These are phyloP conservation scores for Hypomyces perniciosus DNA, from an alignment of 2,329 filamentous ascomycete genomes.

Conservation along the genomic window DNA sequence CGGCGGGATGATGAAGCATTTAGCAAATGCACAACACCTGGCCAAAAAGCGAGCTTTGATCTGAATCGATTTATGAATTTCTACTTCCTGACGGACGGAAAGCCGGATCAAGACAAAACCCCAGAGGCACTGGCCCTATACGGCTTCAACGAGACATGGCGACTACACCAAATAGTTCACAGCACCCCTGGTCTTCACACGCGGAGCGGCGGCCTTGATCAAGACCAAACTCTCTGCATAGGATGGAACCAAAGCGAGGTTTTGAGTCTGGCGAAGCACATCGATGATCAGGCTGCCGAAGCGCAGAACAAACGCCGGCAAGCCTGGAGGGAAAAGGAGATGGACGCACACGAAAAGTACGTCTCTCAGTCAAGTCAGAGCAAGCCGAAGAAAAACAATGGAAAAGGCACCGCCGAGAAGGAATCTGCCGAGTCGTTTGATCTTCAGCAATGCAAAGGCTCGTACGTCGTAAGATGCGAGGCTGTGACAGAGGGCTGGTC, in stretches of 20 bases:
- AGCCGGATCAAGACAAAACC: neutral
- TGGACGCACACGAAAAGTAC: neutral
- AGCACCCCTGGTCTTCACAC: neutral
- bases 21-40: neutral
- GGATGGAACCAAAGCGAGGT: neutral
- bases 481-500: neutral
- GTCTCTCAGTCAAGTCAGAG: neutral
- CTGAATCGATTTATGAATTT: neutral
- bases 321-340: neutral
- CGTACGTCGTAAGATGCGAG: neutral
- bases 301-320: neutral
- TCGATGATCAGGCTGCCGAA: neutral
- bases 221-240: neutral
- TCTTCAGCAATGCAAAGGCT: neutral
- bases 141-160: neutral
- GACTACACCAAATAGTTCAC: neutral
- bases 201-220: no score
- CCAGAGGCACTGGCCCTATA: neutral
- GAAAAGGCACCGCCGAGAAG: neutral
- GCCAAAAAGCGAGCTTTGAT: neutral
- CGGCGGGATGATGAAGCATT: neutral
- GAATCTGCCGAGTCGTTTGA: neutral
- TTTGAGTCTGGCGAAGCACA: neutral
- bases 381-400: neutral
- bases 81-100: conserved; percentile 2